phyloP scores from a whole-genome alignment of 768 basidiomycete species.

The Tricholomella constricta region DNA sequence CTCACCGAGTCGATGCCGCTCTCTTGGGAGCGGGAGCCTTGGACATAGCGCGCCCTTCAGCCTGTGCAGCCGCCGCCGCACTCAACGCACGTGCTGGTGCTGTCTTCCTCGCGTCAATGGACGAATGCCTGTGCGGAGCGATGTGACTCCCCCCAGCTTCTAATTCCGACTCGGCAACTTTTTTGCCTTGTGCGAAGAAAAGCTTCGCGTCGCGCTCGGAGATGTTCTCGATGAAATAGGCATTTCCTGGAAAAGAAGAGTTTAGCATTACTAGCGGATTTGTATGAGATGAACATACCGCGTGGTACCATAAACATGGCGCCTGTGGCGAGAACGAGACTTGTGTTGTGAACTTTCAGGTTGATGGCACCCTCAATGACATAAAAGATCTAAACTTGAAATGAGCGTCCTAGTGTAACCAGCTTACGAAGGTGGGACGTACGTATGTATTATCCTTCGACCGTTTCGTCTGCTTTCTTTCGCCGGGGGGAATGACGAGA shows the following conservation, averaged over 20 bases:
- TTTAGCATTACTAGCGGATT: background rate
- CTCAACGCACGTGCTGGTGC: too few relatives aligned
- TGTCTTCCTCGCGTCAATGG: too few relatives aligned
- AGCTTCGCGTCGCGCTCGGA: too few relatives aligned
- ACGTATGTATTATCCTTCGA: slow-evolving; percentile 88
- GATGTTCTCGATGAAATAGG: too few relatives aligned
- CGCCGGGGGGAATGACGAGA: slow-evolving; percentile 75
- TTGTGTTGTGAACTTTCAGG: slow-evolving; percentile 79
- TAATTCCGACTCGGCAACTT: too few relatives aligned
- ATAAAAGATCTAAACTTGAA: slow-evolving; percentile 46
- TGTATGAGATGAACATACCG: background rate
- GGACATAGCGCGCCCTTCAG: too few relatives aligned
- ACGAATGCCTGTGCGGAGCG: too few relatives aligned
- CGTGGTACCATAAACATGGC: slow-evolving; percentile 56
- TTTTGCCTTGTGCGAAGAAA: too few relatives aligned
- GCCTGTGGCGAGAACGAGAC: slow-evolving; percentile 75
- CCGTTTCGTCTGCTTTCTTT: slow-evolving; percentile 82
- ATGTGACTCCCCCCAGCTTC: too few relatives aligned
- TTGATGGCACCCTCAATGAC: slow-evolving; percentile 88
- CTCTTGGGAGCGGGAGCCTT: too few relatives aligned
- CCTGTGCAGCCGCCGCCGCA: too few relatives aligned
- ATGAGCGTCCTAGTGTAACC: background rate
- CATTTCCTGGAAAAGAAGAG: slow-evolving; percentile 3
- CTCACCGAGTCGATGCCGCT: too few relatives aligned
- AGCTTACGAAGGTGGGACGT: background rate